Evolutionary conservation across 1,139 yeast genomes (phyloP).

Genomic region (Candida smagusa): DNA sequence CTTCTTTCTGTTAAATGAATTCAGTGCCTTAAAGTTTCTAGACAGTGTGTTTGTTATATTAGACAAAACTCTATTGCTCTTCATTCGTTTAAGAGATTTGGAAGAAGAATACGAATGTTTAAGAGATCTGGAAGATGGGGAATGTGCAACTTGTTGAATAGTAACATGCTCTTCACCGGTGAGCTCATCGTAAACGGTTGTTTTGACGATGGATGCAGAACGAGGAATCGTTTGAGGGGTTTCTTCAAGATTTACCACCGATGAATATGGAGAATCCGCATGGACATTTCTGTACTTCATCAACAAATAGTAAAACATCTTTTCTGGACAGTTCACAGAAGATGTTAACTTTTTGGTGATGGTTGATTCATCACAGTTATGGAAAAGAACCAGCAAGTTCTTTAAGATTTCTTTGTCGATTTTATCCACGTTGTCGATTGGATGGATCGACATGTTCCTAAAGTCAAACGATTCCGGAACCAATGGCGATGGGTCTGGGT

Average conservation of each 20-base stretch:
- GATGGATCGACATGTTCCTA: slow-evolving; percentile 37
- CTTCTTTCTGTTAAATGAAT: slow-evolving; percentile 38
- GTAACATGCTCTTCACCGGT: slow-evolving; percentile 28
- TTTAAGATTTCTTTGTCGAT: slow-evolving; percentile 82
- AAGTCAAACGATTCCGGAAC: slow-evolving; percentile 21
- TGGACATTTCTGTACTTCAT: slow-evolving; percentile 85
- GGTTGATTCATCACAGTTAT: slow-evolving; percentile 67
- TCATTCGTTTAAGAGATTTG: slow-evolving; percentile 10
- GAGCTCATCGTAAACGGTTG: slow-evolving; percentile 31
- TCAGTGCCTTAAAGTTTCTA: slow-evolving; percentile 36
- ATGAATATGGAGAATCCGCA: slow-evolving; percentile 13
- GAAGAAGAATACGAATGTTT: slow-evolving; percentile 17
- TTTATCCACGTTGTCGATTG: slow-evolving; percentile 50
- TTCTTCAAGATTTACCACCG: slow-evolving; percentile 14
- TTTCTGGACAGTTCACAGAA: slow-evolving; percentile 71
- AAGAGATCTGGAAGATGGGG: slow-evolving; percentile 2
- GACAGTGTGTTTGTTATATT: slow-evolving; percentile 31
- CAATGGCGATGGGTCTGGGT: slow-evolving; percentile 42
- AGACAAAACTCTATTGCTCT: slow-evolving; percentile 18
- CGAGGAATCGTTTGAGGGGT: slow-evolving; percentile 26
- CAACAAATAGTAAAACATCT: slow-evolving; percentile 81
- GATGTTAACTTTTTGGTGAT: slow-evolving; percentile 60
- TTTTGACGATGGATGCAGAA: slow-evolving; percentile 46
- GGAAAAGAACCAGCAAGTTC: slow-evolving; percentile 86
- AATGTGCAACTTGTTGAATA: slow-evolving; percentile 18